These are phyloP conservation scores for Drosera capensis DNA, from an alignment of 148 eudicot genomes.

Conservation along the genomic window DNA sequence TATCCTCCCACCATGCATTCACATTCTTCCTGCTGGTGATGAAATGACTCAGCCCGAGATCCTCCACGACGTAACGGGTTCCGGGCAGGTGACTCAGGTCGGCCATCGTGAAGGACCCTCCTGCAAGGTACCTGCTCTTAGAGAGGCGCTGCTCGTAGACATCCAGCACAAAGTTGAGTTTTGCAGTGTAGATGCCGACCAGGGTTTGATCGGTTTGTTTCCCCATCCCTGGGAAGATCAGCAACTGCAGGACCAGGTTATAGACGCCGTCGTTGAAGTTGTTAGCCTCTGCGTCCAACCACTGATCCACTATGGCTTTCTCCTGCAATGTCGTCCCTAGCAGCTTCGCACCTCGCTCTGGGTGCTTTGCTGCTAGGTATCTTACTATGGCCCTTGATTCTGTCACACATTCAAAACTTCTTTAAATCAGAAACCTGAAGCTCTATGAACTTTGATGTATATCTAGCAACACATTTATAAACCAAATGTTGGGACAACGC, in stretches of 20 bases:
- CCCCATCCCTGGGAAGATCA: background rate
- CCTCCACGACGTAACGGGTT: background rate
- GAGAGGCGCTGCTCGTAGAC: background rate
- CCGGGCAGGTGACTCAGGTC: conserved; percentile 6
- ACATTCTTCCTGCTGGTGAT: background rate
- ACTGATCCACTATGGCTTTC: background rate
- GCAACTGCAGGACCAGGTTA: background rate
- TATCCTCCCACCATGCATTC: conserved; percentile 2
- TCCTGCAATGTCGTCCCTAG: background rate
- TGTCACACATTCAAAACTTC: too few relatives aligned
- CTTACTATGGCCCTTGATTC: background rate
- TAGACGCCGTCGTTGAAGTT: background rate
- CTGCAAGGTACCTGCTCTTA: conserved; percentile 4
- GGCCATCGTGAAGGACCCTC: background rate
- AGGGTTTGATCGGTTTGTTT: background rate
- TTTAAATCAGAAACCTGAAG: too few relatives aligned
- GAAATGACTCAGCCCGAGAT: background rate
- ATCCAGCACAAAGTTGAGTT: background rate
- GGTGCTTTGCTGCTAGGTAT: background rate
- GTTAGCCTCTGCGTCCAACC: background rate
- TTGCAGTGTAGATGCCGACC: background rate
- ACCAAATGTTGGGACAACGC: too few relatives aligned
- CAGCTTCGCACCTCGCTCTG: background rate
- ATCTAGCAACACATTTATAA: too few relatives aligned
- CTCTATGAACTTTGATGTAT: too few relatives aligned